phyloP scores from a whole-genome alignment of 139 green algal species.

The Coelastrella sp. region DNA sequence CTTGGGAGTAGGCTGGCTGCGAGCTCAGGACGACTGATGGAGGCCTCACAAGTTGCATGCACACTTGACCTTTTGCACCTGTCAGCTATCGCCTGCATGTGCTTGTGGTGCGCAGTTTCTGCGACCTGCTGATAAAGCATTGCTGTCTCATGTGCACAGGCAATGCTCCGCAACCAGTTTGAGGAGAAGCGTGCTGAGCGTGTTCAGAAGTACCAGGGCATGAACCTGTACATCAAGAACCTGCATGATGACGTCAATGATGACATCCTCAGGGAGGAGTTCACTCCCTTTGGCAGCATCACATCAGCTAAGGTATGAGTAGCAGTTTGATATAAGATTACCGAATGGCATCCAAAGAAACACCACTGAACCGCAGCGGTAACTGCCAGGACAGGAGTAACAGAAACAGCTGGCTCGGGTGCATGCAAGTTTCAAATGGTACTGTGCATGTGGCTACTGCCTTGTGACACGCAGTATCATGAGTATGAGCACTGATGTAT shows the following conservation, averaged over 20 bases:
- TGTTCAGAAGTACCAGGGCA: slow-evolving; percentile 84
- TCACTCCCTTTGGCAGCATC: slow-evolving; percentile 85
- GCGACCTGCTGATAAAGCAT: neutral
- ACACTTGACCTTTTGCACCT: neutral
- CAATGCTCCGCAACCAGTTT: slow-evolving; percentile 70
- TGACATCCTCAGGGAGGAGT: slow-evolving; percentile 57
- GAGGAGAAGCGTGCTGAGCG: slow-evolving; percentile 80
- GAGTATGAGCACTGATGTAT: no score
- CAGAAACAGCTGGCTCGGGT: no score
- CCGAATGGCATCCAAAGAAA: no score
- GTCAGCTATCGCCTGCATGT: neutral
- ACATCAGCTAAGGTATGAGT: slow-evolving; percentile 91
- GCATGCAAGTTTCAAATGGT: no score
- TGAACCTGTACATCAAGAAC: slow-evolving; percentile 98
- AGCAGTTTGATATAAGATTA: no score
- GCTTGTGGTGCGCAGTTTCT: neutral
- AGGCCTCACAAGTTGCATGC: no score
- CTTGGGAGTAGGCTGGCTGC: no score
- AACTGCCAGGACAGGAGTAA: no score
- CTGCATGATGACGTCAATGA: slow-evolving; percentile 76
- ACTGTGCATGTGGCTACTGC: no score
- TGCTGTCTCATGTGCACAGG: neutral
- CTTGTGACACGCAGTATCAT: no score
- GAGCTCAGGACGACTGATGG: no score
- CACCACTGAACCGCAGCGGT: no score